Percentiles rank a stretch among this genome's conserved stretches.
Evolutionary conservation across 306 rosid species (phyloP).

Genomic region (Abrus precatorius): DNA sequence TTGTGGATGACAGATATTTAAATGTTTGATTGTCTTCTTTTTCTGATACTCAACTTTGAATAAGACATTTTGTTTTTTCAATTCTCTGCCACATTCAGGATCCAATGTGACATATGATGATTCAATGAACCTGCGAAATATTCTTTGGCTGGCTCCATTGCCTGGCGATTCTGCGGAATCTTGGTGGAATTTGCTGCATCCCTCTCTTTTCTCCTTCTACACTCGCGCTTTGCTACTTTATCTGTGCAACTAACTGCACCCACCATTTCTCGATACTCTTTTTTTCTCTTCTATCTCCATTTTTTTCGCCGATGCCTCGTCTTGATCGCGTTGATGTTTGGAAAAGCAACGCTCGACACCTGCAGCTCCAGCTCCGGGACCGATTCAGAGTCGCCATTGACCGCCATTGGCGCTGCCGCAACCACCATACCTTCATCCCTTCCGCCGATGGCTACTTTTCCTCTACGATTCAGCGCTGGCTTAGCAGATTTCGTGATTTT

Average conservation of each 20-base stretch:
- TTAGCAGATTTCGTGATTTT: conserved; percentile 75
- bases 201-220: conserved; percentile 28
- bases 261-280: background rate
- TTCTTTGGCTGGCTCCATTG: conserved; percentile 94
- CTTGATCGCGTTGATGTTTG: conserved; percentile 84
- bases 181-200: conserved; percentile 52
- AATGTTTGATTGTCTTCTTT: conserved; percentile 11
- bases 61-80: conserved; percentile 17
- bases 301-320: conserved; percentile 57
- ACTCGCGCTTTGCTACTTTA: conserved; percentile 40
- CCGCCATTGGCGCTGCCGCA: conserved; percentile 68
- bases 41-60: conserved; percentile 38
- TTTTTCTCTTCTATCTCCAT: background rate
- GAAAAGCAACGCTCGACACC: conserved; percentile 80
- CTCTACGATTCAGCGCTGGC: conserved; percentile 72
- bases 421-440: conserved; percentile 47
- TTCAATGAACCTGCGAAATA: conserved; percentile 91
- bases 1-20: background rate
- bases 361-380: conserved; percentile 74
- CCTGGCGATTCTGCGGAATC: conserved; percentile 66
- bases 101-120: conserved; percentile 80
- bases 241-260: background rate
- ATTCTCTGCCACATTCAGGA: conserved; percentile 58
- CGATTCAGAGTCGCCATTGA: conserved; percentile 91
- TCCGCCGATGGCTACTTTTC: conserved; percentile 62